A percentile compares a stretch with the other conserved stretches of the same genome.
Evolutionary conservation across 257 asterid species (phyloP).

Genomic region (Solanum lignicaule): DNA sequence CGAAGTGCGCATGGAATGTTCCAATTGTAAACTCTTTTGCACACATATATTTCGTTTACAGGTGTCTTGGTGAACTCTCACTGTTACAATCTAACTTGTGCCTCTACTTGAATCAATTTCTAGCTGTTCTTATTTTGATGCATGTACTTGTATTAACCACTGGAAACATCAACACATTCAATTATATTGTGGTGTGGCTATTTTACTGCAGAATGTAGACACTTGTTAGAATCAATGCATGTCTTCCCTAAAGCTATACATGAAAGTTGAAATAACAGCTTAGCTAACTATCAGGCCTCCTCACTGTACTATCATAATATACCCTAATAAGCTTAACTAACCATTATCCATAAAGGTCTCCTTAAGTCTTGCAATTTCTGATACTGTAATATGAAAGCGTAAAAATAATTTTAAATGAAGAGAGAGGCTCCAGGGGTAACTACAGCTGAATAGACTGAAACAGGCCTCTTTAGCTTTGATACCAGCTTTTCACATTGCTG

Average conservation of each 20-base stretch:
- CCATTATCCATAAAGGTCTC: not conserved
- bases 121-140: not conserved
- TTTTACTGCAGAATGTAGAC: not conserved
- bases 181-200: not conserved
- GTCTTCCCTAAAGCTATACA: not conserved
- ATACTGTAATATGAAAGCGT: not conserved
- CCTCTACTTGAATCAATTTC: not conserved
- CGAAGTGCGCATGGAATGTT: not conserved
- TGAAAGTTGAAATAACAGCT: not conserved
- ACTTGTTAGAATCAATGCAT: not conserved
- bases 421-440: not conserved
- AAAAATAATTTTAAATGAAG: not conserved
- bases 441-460: not conserved
- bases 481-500: not conserved
- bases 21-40: not conserved
- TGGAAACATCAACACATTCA: not conserved
- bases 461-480: not conserved
- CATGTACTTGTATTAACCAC: not conserved
- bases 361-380: not conserved
- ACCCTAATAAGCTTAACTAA: not conserved
- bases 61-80: not conserved
- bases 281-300: not conserved
- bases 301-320: not conserved
- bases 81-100: not conserved
- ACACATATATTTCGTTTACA: not conserved